Evolutionary conservation across 2,329 filamentous ascomycete species (phyloP).

Genomic region (Scytalidium sp.): DNA sequence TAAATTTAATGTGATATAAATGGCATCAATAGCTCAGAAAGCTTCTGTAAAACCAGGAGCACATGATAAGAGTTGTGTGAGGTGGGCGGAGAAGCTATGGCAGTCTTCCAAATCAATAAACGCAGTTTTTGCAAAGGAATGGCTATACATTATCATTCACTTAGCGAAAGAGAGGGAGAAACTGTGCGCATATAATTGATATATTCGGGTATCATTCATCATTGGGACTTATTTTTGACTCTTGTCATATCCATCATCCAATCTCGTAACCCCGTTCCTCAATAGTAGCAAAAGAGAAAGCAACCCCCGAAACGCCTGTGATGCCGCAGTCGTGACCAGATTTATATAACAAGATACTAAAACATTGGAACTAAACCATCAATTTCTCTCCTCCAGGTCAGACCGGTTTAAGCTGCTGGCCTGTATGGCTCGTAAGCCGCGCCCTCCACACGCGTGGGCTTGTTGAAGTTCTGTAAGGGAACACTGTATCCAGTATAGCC

Average conservation of each 20-base stretch:
- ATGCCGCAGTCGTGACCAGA: background rate
- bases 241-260: background rate
- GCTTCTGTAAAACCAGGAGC: no score
- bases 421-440: constrained; percentile 62
- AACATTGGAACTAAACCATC: background rate
- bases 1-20: no score
- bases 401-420: constrained; percentile 41
- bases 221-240: background rate
- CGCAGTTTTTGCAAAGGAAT: no score
- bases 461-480: constrained; percentile 23
- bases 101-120: no score
- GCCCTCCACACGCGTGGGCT: constrained; percentile 34
- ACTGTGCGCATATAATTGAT: no score
- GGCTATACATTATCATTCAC: no score
- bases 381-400: background rate
- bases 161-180: background rate
- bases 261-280: background rate
- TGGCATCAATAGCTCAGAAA: no score
- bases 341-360: no score
- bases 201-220: background rate
- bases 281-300: background rate
- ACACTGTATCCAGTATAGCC: constrained; percentile 30
- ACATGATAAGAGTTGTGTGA: no score
- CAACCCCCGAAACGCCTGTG: background rate
- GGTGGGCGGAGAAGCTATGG: no score